These are phyloP conservation scores for Fusarium transvaalense DNA, from an alignment of 2,329 filamentous ascomycete species.

Conservation along the genomic window DNA sequence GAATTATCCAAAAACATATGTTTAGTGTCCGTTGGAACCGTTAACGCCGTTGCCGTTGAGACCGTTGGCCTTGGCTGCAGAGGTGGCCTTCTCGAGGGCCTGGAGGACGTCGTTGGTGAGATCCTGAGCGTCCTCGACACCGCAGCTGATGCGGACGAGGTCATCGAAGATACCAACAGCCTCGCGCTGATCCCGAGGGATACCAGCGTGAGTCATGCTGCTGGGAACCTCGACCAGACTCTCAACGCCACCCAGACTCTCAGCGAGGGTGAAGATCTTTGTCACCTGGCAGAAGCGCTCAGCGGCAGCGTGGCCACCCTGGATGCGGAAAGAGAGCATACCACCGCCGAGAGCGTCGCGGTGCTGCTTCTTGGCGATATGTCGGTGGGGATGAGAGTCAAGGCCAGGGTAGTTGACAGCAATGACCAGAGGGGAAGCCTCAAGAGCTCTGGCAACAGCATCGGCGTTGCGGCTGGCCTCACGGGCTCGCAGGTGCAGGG, in stretches of 20 bases:
- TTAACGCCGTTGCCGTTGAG: slow-evolving; percentile 48
- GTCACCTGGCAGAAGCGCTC: slow-evolving; percentile 93
- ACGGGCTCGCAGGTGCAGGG: slow-evolving; percentile 89
- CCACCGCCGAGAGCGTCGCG: slow-evolving; percentile 94
- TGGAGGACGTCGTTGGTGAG: slow-evolving; percentile 84
- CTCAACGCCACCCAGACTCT: slow-evolving; percentile 93
- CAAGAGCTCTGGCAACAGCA: slow-evolving; percentile 79
- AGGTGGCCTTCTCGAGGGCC: slow-evolving; percentile 82
- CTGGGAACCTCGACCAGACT: slow-evolving; percentile 91
- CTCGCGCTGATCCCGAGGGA: slow-evolving; percentile 90
- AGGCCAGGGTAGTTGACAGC: slow-evolving; percentile 96
- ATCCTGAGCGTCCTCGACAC: slow-evolving; percentile 91
- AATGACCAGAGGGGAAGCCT: slow-evolving; percentile 83
- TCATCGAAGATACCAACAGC: slow-evolving; percentile 95
- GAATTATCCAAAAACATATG: slow-evolving; percentile 10
- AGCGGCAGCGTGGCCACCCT: slow-evolving; percentile 85
- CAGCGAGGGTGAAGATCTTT: slow-evolving; percentile 91
- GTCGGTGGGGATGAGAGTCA: slow-evolving; percentile 85
- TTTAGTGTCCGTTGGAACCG: slow-evolving; percentile 42
- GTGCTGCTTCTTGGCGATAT: slow-evolving; percentile 90
- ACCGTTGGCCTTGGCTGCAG: slow-evolving; percentile 50
- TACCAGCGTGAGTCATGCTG: slow-evolving; percentile 97
- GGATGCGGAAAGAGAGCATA: slow-evolving; percentile 97
- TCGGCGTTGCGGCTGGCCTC: slow-evolving; percentile 87
- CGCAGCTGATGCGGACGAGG: slow-evolving; percentile 91